Base-by-base conservation (phyloP, 2,329 filamentous ascomycete species). In the Chlorencoelia australis region DNA sequence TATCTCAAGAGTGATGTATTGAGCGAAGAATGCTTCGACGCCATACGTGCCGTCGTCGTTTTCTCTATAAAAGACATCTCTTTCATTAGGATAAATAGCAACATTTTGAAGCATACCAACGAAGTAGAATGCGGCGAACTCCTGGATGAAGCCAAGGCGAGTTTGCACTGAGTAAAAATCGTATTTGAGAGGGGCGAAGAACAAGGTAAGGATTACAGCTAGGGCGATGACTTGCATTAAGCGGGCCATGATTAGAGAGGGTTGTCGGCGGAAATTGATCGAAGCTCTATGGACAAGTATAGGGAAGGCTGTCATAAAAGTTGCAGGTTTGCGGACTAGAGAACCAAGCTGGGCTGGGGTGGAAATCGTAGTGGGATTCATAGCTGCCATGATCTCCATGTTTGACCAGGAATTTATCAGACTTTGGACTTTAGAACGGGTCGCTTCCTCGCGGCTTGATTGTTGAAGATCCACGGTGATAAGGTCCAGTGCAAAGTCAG, bases 71-170 rank as follows among this genome's bases (percentile, higher is more conserved):
- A 86, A 87, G 1, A 86, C 80, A 39, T 84, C 79, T 4, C 79
- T 68, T 52, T 86, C 82, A 26, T 63, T 63, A 0, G 82, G 82
- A 51, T 86, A 86, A 6, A 83, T 68, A 3, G 80, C 79, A 4
- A 86, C 77, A 50, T 86, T 86, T 55, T 87, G 80, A 9, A 87
- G 66, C 80, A 87, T 85, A 18, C 82, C 82, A 2, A 83, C 73
- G 47, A 82, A 82, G 57, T 82, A 82, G 22, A 83, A 72, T 0
- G 80, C 76, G 1, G 75, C 72, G 19, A 86, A 68, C 52, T 87
- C 73, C 45, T 86, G 77, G 1, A 86, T 63, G 46, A 85, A 81
- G 0, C 82, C 82, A 48, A 87, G 69, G 2, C 82, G 71, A 33
- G 77, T 83, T 55, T 87, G 82, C 0, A 88, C 69, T 2, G 73